Evolutionary conservation across 495 filamentous ascomycete genomes (phyloP).

Genomic region (Lasiosphaeria miniovina): DNA sequence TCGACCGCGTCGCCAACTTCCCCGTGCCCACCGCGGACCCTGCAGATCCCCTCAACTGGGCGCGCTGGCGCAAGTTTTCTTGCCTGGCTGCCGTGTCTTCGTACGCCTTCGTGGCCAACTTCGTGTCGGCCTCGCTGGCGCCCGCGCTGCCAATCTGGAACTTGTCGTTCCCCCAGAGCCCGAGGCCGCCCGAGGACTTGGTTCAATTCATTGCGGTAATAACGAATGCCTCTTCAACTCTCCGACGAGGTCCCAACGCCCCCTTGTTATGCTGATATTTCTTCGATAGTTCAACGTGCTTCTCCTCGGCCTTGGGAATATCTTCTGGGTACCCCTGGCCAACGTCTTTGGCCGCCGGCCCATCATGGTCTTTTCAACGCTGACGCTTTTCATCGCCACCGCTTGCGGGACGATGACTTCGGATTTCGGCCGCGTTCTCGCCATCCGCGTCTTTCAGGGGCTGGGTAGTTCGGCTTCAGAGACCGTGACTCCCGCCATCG

Average conservation of each 20-base stretch:
- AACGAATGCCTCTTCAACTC: not conserved
- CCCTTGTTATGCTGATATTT: not conserved
- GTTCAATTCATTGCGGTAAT: slow-evolving; percentile 26
- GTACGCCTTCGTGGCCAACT: slow-evolving; percentile 32
- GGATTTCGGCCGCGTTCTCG: slow-evolving; percentile 40
- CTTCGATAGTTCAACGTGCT: slow-evolving; percentile 27
- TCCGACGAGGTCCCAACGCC: not conserved
- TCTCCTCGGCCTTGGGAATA: slow-evolving; percentile 26
- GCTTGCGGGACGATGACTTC: slow-evolving; percentile 44
- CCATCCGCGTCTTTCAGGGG: slow-evolving; percentile 48
- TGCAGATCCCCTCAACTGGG: slow-evolving; percentile 34
- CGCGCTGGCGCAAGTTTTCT: slow-evolving; percentile 23
- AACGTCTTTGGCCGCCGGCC: slow-evolving; percentile 55
- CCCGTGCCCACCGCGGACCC: slow-evolving; percentile 28
- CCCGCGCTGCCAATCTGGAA: slow-evolving; percentile 32
- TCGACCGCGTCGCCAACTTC: slow-evolving; percentile 19
- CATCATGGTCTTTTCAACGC: slow-evolving; percentile 48
- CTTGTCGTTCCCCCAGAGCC: slow-evolving; percentile 19
- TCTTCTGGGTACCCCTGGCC: slow-evolving; percentile 56
- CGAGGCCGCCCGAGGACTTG: slow-evolving; percentile 17
- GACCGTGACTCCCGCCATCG: slow-evolving; percentile 53
- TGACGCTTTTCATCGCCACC: slow-evolving; percentile 45
- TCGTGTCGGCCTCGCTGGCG: slow-evolving; percentile 23
- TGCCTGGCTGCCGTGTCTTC: slow-evolving; percentile 22
- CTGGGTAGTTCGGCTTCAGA: slow-evolving; percentile 55